These are phyloP conservation scores for Sanghuangporus sanghuang DNA, from an alignment of 1,284 basidiomycete species.

Conservation along the genomic window DNA sequence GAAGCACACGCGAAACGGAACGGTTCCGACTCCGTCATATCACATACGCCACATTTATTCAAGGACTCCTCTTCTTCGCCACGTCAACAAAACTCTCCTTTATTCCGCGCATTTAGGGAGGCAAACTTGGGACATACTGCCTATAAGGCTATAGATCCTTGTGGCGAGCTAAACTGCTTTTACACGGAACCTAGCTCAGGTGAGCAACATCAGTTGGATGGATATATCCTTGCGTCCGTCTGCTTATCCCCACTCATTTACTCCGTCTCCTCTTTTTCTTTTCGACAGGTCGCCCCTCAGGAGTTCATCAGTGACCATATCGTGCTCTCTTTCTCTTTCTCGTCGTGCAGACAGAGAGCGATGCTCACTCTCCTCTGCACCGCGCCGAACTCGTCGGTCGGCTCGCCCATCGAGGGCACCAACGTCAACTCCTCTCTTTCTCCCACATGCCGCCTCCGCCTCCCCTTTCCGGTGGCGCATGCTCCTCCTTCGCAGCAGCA, in stretches of 20 bases:
- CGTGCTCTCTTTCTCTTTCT: not conserved
- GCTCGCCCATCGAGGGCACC: not conserved
- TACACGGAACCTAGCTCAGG: not conserved
- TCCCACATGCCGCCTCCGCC: not conserved
- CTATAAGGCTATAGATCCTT: not conserved
- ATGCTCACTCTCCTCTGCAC: slow-evolving; percentile 12
- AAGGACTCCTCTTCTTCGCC: not conserved
- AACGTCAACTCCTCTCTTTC: not conserved
- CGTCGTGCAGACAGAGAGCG: not conserved
- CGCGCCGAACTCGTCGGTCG: slow-evolving; percentile 4
- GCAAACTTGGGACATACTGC: no score
- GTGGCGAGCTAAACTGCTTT: not conserved
- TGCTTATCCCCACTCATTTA: slow-evolving; percentile 4
- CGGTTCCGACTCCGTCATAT: not conserved
- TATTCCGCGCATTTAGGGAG: not conserved
- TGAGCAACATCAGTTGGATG: not conserved
- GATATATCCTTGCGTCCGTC: not conserved
- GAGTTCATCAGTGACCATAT: not conserved
- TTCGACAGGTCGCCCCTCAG: not conserved
- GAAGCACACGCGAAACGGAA: not conserved
- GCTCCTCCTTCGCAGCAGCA: not conserved
- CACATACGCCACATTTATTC: not conserved
- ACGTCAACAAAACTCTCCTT: not conserved
- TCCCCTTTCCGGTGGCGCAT: not conserved
- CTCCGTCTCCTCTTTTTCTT: not conserved